Percentiles rank a stretch among this genome's conserved stretches.
Evolutionary conservation across 2,329 filamentous ascomycete species (phyloP).

Genomic region (Macrophomina phaseolina): DNA sequence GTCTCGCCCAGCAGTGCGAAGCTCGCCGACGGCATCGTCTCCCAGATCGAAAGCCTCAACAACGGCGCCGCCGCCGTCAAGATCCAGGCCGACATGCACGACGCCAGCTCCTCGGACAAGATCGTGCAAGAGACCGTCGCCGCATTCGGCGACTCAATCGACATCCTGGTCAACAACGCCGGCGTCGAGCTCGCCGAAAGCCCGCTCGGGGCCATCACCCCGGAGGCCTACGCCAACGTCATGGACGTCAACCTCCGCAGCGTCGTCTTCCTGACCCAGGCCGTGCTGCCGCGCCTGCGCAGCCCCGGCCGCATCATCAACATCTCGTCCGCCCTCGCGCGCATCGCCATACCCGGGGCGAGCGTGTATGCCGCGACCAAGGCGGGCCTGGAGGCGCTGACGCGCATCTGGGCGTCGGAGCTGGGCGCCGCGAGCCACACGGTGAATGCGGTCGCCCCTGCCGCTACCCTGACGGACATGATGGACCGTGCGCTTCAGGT

Average conservation of each 20-base stretch:
- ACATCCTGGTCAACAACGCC: constrained; percentile 97
- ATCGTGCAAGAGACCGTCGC: constrained; percentile 45
- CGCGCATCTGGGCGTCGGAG: not conserved
- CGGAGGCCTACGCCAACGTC: constrained; percentile 85
- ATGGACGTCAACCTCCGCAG: constrained; percentile 92
- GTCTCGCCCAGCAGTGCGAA: constrained; percentile 39
- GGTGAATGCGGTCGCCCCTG: constrained; percentile 12
- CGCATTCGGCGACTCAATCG: constrained; percentile 73
- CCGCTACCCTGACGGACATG: constrained; percentile 10
- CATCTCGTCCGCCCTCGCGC: constrained; percentile 85
- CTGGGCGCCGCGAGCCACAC: not conserved
- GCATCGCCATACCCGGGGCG: constrained; percentile 78
- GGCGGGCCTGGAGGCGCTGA: constrained; percentile 50
- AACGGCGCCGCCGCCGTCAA: constrained; percentile 61
- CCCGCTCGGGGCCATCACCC: constrained; percentile 78
- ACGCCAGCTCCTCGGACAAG: constrained; percentile 84
- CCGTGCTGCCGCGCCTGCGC: constrained; percentile 78
- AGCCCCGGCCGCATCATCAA: constrained; percentile 94
- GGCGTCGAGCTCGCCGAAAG: constrained; percentile 83
- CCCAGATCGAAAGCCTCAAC: constrained; percentile 43
- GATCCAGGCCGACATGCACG: constrained; percentile 80
- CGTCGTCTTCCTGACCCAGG: constrained; percentile 95
- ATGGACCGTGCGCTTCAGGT: not conserved
- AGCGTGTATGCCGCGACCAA: constrained; percentile 94
- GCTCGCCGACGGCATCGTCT: constrained; percentile 39